phyloP scores from a whole-genome alignment of 208 protist species.

The Crithidia acanthocephali region DNA sequence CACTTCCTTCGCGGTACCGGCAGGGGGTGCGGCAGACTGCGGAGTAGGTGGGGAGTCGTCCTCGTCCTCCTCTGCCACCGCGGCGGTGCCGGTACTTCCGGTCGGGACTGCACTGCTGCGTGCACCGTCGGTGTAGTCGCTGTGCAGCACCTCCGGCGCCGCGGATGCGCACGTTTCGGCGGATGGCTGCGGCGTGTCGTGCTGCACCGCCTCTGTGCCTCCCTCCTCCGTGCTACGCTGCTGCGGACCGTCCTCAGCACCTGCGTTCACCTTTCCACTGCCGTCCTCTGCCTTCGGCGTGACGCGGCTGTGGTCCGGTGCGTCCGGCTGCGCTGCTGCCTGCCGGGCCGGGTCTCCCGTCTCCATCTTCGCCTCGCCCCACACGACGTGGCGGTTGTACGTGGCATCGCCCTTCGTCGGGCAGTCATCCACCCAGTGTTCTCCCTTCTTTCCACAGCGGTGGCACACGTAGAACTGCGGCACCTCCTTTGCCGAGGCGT shows the following conservation, averaged over 20 bases:
- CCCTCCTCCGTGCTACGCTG: neutral
- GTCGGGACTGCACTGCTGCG: no score
- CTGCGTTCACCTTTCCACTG: neutral
- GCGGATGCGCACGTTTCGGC: no score
- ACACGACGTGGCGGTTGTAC: constrained; percentile 70
- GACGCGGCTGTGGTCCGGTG: neutral
- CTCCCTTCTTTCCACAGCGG: constrained; percentile 78
- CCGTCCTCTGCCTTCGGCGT: neutral
- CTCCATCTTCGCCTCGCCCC: constrained; percentile 69
- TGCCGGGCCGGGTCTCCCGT: constrained; percentile 5
- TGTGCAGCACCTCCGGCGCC: no score
- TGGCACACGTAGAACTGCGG: constrained; percentile 85
- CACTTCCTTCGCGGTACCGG: constrained; percentile 33
- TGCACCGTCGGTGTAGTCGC: no score
- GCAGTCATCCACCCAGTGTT: constrained; percentile 79
- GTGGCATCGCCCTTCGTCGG: constrained; percentile 62
- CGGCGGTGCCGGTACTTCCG: neutral
- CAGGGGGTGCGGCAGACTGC: constrained; percentile 27
- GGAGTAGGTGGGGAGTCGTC: constrained; percentile 42
- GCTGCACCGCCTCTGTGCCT: no score
- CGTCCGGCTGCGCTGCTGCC: no score
- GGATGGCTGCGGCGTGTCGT: no score
- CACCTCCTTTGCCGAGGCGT: constrained; percentile 60
- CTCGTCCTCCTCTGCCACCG: constrained; percentile 12
- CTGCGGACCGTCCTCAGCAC: neutral